phyloP scores from a whole-genome alignment of 768 basidiomycete species.

The Auricularia cornea region DNA sequence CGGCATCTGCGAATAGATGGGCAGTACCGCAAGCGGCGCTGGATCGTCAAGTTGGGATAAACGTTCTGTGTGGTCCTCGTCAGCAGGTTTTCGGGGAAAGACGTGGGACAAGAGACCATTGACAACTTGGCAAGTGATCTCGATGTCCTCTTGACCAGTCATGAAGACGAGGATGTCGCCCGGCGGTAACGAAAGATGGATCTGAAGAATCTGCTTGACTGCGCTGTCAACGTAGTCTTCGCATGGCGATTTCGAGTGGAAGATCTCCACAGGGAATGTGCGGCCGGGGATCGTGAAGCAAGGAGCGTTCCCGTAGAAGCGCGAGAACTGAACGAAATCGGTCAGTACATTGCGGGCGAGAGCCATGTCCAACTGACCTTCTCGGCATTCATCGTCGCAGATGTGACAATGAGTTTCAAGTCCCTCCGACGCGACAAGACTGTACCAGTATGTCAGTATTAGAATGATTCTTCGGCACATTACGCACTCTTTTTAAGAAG shows the following conservation, averaged over 20 bases:
- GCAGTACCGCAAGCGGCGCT: constrained; percentile 78
- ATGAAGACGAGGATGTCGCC: constrained; percentile 98
- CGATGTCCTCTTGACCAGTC: constrained; percentile 99
- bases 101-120: constrained; percentile 44
- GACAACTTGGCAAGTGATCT: constrained; percentile 90
- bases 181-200: constrained; percentile 84
- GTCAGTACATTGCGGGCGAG: not conserved
- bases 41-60: constrained; percentile 88
- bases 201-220: constrained; percentile 96
- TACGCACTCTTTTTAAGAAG: constrained; percentile 79
- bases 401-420: constrained; percentile 93
- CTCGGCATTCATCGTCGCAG: constrained; percentile 99
- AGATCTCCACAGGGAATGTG: constrained; percentile 96
- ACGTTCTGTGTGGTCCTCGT: constrained; percentile 69
- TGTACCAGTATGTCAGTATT: constrained; percentile 18
- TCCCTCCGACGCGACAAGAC: constrained; percentile 86
- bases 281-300: constrained; percentile 90
- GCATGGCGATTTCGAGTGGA: constrained; percentile 94
- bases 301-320: constrained; percentile 91
- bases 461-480: not conserved
- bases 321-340: constrained; percentile 70
- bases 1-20: constrained; percentile 99
- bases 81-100: not conserved
- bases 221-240: constrained; percentile 98
- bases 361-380: constrained; percentile 48